Percentiles rank a stretch among this genome's conserved stretches.
phyloP scores from a whole-genome alignment of 768 basidiomycete species.

The Lentinula aciculospora region DNA sequence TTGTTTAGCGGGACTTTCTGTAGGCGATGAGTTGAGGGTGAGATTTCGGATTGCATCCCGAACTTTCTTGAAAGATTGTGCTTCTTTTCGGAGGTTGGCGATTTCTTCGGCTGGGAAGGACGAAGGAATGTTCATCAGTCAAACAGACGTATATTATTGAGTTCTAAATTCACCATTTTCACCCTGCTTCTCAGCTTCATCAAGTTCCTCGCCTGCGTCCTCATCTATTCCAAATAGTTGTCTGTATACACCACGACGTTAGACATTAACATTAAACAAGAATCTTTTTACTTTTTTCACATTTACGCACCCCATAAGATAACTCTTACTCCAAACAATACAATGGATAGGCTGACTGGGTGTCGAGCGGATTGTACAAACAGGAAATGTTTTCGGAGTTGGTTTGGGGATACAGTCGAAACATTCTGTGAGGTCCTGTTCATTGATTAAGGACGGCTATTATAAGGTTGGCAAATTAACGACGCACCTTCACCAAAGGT shows the following conservation, averaged over 20 bases:
- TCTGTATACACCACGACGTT: constrained; percentile 29
- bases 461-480: no score
- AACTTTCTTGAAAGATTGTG: constrained; percentile 80
- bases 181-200: constrained; percentile 87
- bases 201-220: constrained; percentile 74
- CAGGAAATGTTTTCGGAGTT: constrained; percentile 91
- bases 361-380: constrained; percentile 96
- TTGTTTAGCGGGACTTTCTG: constrained; percentile 51
- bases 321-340: constrained; percentile 98
- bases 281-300: not conserved
- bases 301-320: constrained; percentile 76
- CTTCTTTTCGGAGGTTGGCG: constrained; percentile 83
- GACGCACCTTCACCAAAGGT: constrained; percentile 84
- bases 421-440: constrained; percentile 84
- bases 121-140: not conserved
- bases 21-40: constrained; percentile 11
- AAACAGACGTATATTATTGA: not conserved
- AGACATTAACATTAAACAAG: not conserved
- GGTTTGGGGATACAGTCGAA: constrained; percentile 95
- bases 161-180: constrained; percentile 70
- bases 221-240: constrained; percentile 95
- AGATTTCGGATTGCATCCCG: constrained; percentile 56
- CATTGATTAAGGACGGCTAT: not conserved
- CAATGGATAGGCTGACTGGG: constrained; percentile 98
- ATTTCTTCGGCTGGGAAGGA: constrained; percentile 82